Evolutionary conservation across 2,329 filamentous ascomycete genomes (phyloP).

Genomic region (Zasmidium cellare): DNA sequence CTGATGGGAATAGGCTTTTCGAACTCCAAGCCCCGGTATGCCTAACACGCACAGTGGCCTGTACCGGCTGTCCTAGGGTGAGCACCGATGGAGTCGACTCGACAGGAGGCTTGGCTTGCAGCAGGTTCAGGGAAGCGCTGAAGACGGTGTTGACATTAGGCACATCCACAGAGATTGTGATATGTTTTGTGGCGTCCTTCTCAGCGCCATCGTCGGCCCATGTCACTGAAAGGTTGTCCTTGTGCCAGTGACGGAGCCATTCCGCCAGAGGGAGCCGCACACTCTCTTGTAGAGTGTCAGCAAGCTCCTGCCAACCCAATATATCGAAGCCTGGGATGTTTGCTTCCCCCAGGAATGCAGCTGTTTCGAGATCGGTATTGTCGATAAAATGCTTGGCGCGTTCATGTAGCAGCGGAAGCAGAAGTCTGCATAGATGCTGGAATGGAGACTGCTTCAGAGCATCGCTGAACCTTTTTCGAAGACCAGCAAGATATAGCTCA

Average conservation of each 20-base stretch:
- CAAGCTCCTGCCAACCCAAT: constrained; percentile 54
- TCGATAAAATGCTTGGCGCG: constrained; percentile 49
- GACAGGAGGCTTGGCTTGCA: constrained; percentile 9
- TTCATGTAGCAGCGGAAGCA: constrained; percentile 52
- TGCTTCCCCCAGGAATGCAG: constrained; percentile 55
- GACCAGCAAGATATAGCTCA: constrained; percentile 63
- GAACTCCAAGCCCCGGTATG: constrained; percentile 57
- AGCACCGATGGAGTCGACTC: constrained; percentile 41
- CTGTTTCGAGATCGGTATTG: constrained; percentile 53
- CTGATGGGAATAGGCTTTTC: constrained; percentile 48
- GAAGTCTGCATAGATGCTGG: constrained; percentile 48
- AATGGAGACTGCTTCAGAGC: constrained; percentile 52
- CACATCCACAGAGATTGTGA: constrained; percentile 87
- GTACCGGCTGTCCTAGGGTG: constrained; percentile 64
- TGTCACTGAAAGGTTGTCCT: constrained; percentile 32
- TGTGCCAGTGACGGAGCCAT: constrained; percentile 61
- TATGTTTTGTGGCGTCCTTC: constrained; percentile 46
- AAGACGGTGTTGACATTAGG: constrained; percentile 81
- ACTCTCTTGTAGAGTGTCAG: constrained; percentile 52
- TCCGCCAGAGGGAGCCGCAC: constrained; percentile 45
- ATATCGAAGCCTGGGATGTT: constrained; percentile 53
- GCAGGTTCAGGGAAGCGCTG: constrained; percentile 54
- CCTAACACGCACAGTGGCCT: constrained; percentile 59
- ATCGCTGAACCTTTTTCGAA: constrained; percentile 48
- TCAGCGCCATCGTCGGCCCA: constrained; percentile 29